These are phyloP conservation scores for Torrubiella hemipterigena DNA, from an alignment of 2,329 filamentous ascomycete genomes.

Conservation along the genomic window DNA sequence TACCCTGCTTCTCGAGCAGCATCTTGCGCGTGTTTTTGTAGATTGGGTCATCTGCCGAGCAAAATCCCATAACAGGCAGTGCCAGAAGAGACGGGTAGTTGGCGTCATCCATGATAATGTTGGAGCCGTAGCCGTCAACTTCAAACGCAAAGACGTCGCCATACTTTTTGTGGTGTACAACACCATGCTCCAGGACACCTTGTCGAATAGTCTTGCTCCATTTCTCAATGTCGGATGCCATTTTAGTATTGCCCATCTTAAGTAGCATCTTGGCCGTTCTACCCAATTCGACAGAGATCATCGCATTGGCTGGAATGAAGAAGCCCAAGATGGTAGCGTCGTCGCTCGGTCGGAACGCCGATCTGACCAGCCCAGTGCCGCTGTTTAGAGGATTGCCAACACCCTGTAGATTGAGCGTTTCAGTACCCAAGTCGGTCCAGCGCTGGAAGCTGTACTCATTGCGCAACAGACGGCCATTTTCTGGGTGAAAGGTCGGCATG, in stretches of 20 bases:
- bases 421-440: conserved; percentile 68
- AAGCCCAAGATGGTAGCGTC: conserved; percentile 91
- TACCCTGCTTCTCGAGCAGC: conserved; percentile 62
- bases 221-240: conserved; percentile 43
- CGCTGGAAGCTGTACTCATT: conserved; percentile 87
- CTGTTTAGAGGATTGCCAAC: conserved; percentile 83
- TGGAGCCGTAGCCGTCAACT: conserved; percentile 75
- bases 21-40: conserved; percentile 81
- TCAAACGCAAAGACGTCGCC: conserved; percentile 78
- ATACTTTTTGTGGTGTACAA: conserved; percentile 63
- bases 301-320: conserved; percentile 90
- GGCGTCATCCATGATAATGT: conserved; percentile 80
- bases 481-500: conserved; percentile 63
- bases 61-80: conserved; percentile 67
- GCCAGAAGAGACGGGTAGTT: conserved; percentile 76
- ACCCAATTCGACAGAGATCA: conserved; percentile 84
- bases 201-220: conserved; percentile 54
- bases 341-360: conserved; percentile 88
- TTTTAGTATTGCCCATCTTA: conserved; percentile 39
- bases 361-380: conserved; percentile 76
- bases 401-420: conserved; percentile 73
- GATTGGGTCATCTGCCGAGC: conserved; percentile 48
- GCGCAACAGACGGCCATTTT: conserved; percentile 48
- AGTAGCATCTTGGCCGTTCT: conserved; percentile 61
- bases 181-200: conserved; percentile 75